Evolutionary conservation across 257 asterid species (phyloP), one percentile per base, ranked within the genome.

Genomic region (Linderniella brevidens): DNA sequence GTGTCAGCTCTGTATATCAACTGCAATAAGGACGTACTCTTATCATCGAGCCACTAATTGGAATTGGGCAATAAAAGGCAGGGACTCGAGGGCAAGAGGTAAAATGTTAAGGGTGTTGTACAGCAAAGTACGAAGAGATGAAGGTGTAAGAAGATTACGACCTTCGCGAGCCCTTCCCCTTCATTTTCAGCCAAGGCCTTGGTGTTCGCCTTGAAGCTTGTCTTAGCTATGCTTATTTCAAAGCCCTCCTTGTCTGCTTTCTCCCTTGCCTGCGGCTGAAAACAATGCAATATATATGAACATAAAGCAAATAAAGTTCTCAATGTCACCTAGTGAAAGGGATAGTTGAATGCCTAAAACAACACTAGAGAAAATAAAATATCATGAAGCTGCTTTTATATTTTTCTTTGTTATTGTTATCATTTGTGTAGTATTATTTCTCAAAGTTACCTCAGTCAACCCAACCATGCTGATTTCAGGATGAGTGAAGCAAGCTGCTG

Each of bases 401-500:
- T n/a, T n/a, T n/a, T n/a, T n/a, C n/a, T n/a, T n/a, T n/a, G n/a
- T n/a, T n/a, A 25, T 6, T 25, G 32, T 25, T 25, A 2, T 25
- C 32, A 25, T 25, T 25, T 25, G 4, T n/a, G n/a, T n/a, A n/a
- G n/a, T n/a, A n/a, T n/a, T 40, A 1, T 11, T 40, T 11, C 16
- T 11, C n/a, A 40, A 11, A 8, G 11, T 13, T 73, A 81, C 96
- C 93, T 85, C 96, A 14, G 99, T 90, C 68, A 81, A 60, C 55
- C 99, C 99, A 50, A 90, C 96, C 88, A 90, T 77, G 68, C 99
- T 90, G 74, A 90, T 90, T 69, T 90, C 99, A 9, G 99, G 96
- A 73, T 90, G 99, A 56, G 99, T 90, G 63, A 90, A 85, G 62
- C 99, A 90, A 49, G 99, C 99, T 19, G 96, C 99, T 37, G 99